Conservation (phyloP, 306 rosid genomes). For the Rosa chinensis region DNA sequence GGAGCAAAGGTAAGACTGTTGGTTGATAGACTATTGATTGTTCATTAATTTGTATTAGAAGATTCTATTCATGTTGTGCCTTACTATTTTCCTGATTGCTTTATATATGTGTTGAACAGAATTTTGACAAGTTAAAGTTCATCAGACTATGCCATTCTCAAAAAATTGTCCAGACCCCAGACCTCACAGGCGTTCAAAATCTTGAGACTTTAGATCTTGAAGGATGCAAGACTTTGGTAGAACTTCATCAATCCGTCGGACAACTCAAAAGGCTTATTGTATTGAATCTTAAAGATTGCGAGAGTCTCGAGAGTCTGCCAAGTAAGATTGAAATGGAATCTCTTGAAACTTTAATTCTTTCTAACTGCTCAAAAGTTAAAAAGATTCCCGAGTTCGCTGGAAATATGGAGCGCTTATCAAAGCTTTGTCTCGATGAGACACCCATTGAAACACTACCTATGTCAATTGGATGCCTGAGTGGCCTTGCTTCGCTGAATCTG, state of each 20-base stretch:
- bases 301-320: neutral
- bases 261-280: neutral
- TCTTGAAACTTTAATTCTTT: neutral
- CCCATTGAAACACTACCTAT: neutral
- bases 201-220: neutral
- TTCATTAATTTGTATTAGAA: too few species aligned
- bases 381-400: constrained; percentile 1
- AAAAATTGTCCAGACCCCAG: neutral
- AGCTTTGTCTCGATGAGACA: neutral
- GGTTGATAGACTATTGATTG: too few species aligned
- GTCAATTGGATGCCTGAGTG: neutral
- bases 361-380: neutral
- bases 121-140: too few species aligned
- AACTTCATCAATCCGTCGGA: neutral
- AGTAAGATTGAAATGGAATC: neutral
- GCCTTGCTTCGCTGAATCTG: neutral
- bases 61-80: too few species aligned
- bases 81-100: too few species aligned
- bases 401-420: neutral
- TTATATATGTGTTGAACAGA: too few species aligned
- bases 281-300: neutral
- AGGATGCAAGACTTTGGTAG: neutral
- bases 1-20: too few species aligned
- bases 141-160: too few species aligned
- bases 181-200: neutral